These are phyloP conservation scores for Caryopteris hybrid DNA, from an alignment of 305 asterid genomes.

Conservation along the genomic window DNA sequence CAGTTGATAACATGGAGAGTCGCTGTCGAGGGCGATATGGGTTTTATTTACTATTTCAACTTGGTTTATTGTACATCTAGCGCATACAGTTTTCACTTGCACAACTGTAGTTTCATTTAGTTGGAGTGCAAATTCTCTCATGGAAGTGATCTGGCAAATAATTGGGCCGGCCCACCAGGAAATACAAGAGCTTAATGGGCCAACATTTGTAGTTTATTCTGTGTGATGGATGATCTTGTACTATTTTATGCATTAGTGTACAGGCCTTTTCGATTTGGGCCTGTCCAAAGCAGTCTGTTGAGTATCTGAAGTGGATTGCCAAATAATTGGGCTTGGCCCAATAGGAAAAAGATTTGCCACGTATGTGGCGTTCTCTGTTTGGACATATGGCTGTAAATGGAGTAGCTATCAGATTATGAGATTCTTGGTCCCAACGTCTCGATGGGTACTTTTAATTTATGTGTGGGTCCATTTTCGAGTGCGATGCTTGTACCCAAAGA, in stretches of 20 bases:
- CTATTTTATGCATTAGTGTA: no score
- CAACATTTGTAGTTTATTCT: no score
- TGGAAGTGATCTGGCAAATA: neutral
- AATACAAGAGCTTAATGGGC: no score
- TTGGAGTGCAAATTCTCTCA: neutral
- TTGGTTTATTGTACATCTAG: neutral
- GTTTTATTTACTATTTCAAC: neutral
- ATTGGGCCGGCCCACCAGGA: neutral
- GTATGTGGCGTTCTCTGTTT: no score
- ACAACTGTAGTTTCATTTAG: neutral
- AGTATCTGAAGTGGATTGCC: neutral
- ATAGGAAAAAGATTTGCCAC: neutral
- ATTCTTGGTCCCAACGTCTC: constrained; percentile 22
- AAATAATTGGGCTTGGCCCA: constrained; percentile 5
- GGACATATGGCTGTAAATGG: no score
- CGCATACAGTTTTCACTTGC: neutral
- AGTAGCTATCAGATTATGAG: constrained; percentile 8
- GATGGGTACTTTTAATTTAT: neutral
- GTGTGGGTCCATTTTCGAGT: neutral
- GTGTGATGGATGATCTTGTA: no score
- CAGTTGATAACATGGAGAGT: constrained; percentile 1
- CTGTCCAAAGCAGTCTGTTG: no score
- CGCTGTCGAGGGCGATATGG: neutral
- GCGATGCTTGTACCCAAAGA: neutral
- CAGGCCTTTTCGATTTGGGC: no score